Conservation (phyloP, 1,139 yeast genomes). For the Pichia sp. region DNA sequence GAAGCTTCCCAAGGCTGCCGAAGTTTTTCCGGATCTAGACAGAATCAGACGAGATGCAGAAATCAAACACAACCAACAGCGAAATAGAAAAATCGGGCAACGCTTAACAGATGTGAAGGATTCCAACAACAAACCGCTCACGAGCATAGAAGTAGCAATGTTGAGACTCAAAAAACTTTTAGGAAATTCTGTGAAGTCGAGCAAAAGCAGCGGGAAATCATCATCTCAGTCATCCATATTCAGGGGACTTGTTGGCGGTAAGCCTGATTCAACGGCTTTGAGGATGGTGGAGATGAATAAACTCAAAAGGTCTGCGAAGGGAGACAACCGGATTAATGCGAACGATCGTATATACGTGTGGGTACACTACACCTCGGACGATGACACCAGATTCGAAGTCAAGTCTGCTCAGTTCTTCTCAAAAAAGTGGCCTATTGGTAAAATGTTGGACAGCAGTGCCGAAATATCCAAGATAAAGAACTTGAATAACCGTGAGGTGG, state of each 20-base stretch:
- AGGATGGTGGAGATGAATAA: conserved; percentile 38
- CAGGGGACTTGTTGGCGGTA: not conserved
- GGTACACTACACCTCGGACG: conserved; percentile 44
- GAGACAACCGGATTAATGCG: conserved; percentile 55
- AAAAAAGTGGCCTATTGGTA: conserved; percentile 71
- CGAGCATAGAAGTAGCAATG: conserved; percentile 20
- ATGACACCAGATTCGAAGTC: conserved; percentile 29
- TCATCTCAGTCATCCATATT: not conserved
- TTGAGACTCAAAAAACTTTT: conserved; percentile 17
- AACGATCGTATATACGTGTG: conserved; percentile 62
- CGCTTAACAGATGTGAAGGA: conserved; percentile 13
- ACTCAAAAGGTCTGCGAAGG: conserved; percentile 56
- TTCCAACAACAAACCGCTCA: conserved; percentile 17
- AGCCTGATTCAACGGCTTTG: not conserved
- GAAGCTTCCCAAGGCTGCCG: conserved; percentile 31
- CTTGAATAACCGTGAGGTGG: conserved; percentile 49
- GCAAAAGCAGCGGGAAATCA: not conserved
- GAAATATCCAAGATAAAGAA: conserved; percentile 51
- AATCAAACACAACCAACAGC: conserved; percentile 14
- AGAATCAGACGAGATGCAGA: conserved; percentile 39
- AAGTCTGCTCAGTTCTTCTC: conserved; percentile 22
- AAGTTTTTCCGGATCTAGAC: conserved; percentile 57
- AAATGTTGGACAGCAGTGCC: conserved; percentile 68
- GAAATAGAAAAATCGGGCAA: conserved; percentile 15
- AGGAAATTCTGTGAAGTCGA: conserved; percentile 1